These are phyloP conservation scores for Limtongozyma cylindracea DNA, from an alignment of 805 yeast species.

Conservation along the genomic window DNA sequence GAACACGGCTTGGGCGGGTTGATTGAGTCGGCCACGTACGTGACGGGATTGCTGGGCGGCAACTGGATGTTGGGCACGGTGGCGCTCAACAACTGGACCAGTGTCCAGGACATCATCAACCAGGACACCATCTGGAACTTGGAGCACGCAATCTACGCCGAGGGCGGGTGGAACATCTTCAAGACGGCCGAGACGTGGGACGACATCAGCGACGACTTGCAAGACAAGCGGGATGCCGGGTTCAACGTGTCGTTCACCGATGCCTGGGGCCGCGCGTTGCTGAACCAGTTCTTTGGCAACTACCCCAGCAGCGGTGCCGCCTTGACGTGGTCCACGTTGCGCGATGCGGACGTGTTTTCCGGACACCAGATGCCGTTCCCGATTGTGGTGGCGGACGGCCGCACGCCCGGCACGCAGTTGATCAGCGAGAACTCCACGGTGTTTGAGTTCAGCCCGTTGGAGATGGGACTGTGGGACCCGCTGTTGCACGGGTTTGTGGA, in stretches of 20 bases:
- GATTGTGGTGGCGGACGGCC: conserved; percentile 11
- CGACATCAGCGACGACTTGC: conserved; percentile 1
- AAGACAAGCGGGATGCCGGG: conserved; percentile 2
- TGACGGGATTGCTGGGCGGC: conserved; percentile 51
- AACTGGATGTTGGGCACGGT: conserved; percentile 2
- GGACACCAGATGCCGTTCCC: no score
- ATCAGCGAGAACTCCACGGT: conserved; percentile 43
- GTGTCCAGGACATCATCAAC: conserved; percentile 8
- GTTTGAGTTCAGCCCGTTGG: conserved; percentile 12
- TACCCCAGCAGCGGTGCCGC: conserved; percentile 3
- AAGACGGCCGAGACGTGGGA: conserved; percentile 9
- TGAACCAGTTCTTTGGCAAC: conserved; percentile 2
- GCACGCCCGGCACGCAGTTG: conserved; percentile 32
- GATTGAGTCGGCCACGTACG: conserved; percentile 41
- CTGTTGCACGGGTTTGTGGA: conserved; percentile 8
- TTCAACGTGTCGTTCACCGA: conserved; percentile 3
- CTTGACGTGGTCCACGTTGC: neutral
- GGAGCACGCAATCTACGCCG: conserved; percentile 27
- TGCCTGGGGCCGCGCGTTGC: conserved; percentile 4
- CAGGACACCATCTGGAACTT: conserved; percentile 36
- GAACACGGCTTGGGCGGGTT: conserved; percentile 40
- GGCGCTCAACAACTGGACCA: conserved; percentile 11
- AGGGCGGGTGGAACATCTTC: conserved; percentile 35
- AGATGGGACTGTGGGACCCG: conserved; percentile 18
- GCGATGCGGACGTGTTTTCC: neutral